Base-by-base conservation (phyloP, 1,284 basidiomycete genomes). In the Ceratobasidium sp. region DNA sequence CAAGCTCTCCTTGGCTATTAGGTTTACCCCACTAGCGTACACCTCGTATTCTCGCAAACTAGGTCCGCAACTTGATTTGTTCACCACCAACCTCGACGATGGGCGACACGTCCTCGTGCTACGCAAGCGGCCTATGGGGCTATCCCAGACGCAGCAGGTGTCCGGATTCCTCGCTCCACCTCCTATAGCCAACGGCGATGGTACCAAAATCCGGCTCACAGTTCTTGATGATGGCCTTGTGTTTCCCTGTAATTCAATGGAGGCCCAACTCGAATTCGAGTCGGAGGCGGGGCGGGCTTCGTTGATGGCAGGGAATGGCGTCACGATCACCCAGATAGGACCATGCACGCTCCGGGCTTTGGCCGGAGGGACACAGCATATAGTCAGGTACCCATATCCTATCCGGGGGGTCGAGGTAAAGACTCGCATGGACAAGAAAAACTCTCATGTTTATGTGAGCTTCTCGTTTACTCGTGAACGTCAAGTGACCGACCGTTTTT, bases 101-200 rank as follows among this genome's bases (percentile, higher is more conserved):
- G 14, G 30, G 30, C 23, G 30, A 35, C 66, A 54, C 14, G 27
- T 68, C 5, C 50, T 27, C 23, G 66, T 68, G n/a, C 30, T 68
- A 20, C 66, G 66, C 30, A 48, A 68, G 14, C 66, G 66, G 16
- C 66, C 66, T 7, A 68, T 68, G 66, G 66, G 48, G 8, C 10
- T 35, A 10, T 50, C 48, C 18, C 23, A 68, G 14, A 33, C 50
- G 3, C 66, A 68, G 33, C 68, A 41, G 16, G 14, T 41, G 14
- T 27, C 27, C 55, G 30, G 16, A 46, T 46, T 33, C n/a, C 41
- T 30, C 48, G 30, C 46, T 27, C 35, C 30, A n/a, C 1, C 1
- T 33, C 50, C 33, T 52, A 35, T 20, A 44, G 20, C 35, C 20
- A 27, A 18, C 7, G 38, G 10, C 44, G 18, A 66, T n/a, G 64